Evolutionary conservation across 2,329 filamentous ascomycete species (phyloP).

Genomic region (Aspergillus quadrilineatus): DNA sequence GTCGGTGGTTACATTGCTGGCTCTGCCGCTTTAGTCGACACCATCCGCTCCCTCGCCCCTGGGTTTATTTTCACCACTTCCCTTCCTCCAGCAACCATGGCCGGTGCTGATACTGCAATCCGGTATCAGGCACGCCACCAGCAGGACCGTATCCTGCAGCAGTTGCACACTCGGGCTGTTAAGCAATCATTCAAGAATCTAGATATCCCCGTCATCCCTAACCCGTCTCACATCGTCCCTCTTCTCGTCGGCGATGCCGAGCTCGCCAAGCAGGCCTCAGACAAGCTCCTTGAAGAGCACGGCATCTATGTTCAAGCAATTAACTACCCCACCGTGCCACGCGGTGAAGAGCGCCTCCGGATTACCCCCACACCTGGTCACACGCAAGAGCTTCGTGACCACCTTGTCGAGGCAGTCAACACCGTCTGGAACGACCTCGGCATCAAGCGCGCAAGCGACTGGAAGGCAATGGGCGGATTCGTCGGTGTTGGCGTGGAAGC

Average conservation of each 20-base stretch:
- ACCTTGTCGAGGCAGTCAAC: slow-evolving; percentile 80
- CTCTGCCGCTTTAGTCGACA: slow-evolving; percentile 80
- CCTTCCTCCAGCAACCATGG: slow-evolving; percentile 94
- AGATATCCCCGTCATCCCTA: slow-evolving; percentile 95
- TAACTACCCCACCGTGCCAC: slow-evolving; percentile 97
- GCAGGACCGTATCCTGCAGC: slow-evolving; percentile 86
- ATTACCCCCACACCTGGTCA: slow-evolving; percentile 96
- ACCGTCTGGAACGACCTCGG: slow-evolving; percentile 83
- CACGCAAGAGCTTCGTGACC: slow-evolving; percentile 76
- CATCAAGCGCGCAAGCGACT: slow-evolving; percentile 90
- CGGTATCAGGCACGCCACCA: slow-evolving; percentile 86
- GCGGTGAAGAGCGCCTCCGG: slow-evolving; percentile 93
- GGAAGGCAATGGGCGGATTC: slow-evolving; percentile 88
- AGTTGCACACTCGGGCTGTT: slow-evolving; percentile 91
- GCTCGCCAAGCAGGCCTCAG: slow-evolving; percentile 85
- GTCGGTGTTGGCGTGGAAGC: slow-evolving; percentile 82
- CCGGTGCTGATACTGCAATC: slow-evolving; percentile 85
- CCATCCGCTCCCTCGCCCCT: slow-evolving; percentile 88
- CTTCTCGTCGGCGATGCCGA: slow-evolving; percentile 92
- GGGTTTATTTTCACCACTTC: slow-evolving; percentile 99
- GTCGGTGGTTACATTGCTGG: slow-evolving; percentile 98
- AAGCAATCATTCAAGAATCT: slow-evolving; percentile 76
- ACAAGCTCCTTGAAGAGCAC: slow-evolving; percentile 85
- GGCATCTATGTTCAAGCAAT: slow-evolving; percentile 97
- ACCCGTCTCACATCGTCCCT: slow-evolving; percentile 94